phyloP scores from a whole-genome alignment of 768 basidiomycete species.

The Ramaria sp. region DNA sequence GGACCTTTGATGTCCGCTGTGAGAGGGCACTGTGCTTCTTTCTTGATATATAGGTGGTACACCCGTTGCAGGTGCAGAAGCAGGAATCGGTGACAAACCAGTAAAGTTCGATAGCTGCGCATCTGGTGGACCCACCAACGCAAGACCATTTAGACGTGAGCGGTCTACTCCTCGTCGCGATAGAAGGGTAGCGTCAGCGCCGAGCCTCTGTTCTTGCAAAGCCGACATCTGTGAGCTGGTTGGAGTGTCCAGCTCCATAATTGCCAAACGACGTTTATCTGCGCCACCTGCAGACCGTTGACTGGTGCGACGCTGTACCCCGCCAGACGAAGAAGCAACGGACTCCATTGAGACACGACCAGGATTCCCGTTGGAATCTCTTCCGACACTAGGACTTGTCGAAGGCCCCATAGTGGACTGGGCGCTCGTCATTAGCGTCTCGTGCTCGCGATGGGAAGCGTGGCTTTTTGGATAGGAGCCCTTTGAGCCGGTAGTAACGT shows the following conservation, averaged over 20 bases:
- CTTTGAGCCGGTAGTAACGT: neutral
- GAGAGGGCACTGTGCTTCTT: neutral
- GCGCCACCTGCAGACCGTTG: slow-evolving; percentile 46
- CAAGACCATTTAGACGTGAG: slow-evolving; percentile 23
- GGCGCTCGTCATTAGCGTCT: neutral
- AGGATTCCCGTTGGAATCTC: neutral
- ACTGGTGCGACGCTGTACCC: slow-evolving; percentile 33
- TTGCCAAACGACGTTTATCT: slow-evolving; percentile 56
- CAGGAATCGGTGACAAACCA: slow-evolving; percentile 18
- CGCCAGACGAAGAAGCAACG: slow-evolving; percentile 9
- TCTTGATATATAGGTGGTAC: slow-evolving; percentile 3
- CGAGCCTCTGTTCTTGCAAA: slow-evolving; percentile 14
- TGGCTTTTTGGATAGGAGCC: neutral
- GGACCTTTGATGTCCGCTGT: slow-evolving; percentile 31
- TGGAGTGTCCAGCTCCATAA: slow-evolving; percentile 46
- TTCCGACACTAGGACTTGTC: neutral
- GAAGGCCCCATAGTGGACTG: neutral
- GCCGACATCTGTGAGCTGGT: slow-evolving; percentile 14
- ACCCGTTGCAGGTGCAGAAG: slow-evolving; percentile 32
- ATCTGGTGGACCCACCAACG: slow-evolving; percentile 66
- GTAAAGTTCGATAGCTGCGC: slow-evolving; percentile 24
- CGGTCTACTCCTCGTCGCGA: slow-evolving; percentile 23
- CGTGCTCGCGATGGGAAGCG: neutral
- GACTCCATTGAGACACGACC: neutral
- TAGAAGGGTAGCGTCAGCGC: slow-evolving; percentile 1